Evolutionary conservation across 139 green algal species (phyloP).

Genomic region (Chlamydomonas sp.): DNA sequence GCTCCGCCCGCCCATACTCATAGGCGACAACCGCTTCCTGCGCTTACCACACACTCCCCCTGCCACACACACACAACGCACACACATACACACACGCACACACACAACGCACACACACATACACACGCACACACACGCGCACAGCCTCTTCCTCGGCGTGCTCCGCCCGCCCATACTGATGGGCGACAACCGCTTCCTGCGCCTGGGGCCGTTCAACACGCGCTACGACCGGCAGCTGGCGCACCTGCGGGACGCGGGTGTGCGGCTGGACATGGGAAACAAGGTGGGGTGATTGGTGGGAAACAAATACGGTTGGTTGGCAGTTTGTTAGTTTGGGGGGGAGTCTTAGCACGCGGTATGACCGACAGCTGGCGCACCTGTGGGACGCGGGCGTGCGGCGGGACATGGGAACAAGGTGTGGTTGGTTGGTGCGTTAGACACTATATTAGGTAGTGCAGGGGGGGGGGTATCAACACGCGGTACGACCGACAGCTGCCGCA

Average conservation of each 20-base stretch:
- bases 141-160: slow-evolving; percentile 61
- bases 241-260: slow-evolving; percentile 53
- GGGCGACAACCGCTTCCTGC: slow-evolving; percentile 71
- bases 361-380: too few relatives aligned
- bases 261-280: slow-evolving; percentile 46
- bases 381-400: too few relatives aligned
- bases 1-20: slow-evolving; percentile 42
- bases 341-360: too few relatives aligned
- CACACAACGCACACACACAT: too few relatives aligned
- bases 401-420: too few relatives aligned
- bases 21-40: slow-evolving; percentile 65
- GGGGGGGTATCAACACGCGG: slow-evolving; percentile 70
- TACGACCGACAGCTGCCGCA: slow-evolving; percentile 55
- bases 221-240: slow-evolving; percentile 46
- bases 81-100: too few relatives aligned
- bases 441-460: background rate
- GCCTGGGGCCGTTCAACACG: slow-evolving; percentile 77
- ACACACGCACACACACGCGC: too few relatives aligned
- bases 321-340: too few relatives aligned
- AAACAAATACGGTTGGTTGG: too few relatives aligned
- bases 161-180: slow-evolving; percentile 57
- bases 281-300: slow-evolving; percentile 54
- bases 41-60: slow-evolving; percentile 46
- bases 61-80: too few relatives aligned
- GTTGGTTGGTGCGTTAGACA: slow-evolving; percentile 4